Evolutionary conservation across 441 rosid species (phyloP).

Genomic region (Biscutella auriculata): DNA sequence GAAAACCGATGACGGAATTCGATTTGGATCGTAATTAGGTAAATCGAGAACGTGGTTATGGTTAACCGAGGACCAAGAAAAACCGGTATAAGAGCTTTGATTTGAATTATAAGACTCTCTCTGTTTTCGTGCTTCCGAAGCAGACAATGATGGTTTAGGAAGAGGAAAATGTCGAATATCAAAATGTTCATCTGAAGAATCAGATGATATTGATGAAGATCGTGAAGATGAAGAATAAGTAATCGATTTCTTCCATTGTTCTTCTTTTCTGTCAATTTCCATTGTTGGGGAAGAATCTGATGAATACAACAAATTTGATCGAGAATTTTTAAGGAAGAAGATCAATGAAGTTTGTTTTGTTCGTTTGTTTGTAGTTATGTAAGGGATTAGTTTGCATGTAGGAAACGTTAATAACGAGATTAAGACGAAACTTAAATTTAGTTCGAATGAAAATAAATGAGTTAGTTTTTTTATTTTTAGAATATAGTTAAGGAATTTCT

Average conservation of each 20-base stretch:
- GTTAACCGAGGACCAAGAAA: constrained; percentile 4
- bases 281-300: not conserved
- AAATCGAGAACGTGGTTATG: not conserved
- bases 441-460: not conserved
- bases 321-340: not conserved
- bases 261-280: constrained; percentile 12
- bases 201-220: constrained; percentile 27
- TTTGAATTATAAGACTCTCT: constrained; percentile 12
- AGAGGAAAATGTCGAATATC: constrained; percentile 15
- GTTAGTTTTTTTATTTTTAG: too few species aligned
- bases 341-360: not conserved
- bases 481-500: too few species aligned
- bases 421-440: not conserved
- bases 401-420: not conserved
- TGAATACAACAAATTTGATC: not conserved
- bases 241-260: constrained; percentile 3
- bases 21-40: constrained; percentile 39
- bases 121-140: not conserved
- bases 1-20: constrained; percentile 65
- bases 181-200: constrained; percentile 27
- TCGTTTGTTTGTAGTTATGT: not conserved
- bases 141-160: constrained; percentile 4
- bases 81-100: not conserved
- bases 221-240: constrained; percentile 9
- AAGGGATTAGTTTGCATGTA: constrained; percentile 1